These are phyloP conservation scores for Eragrostis nindensis DNA, from an alignment of 176 grass and related monocot species.

Conservation along the genomic window DNA sequence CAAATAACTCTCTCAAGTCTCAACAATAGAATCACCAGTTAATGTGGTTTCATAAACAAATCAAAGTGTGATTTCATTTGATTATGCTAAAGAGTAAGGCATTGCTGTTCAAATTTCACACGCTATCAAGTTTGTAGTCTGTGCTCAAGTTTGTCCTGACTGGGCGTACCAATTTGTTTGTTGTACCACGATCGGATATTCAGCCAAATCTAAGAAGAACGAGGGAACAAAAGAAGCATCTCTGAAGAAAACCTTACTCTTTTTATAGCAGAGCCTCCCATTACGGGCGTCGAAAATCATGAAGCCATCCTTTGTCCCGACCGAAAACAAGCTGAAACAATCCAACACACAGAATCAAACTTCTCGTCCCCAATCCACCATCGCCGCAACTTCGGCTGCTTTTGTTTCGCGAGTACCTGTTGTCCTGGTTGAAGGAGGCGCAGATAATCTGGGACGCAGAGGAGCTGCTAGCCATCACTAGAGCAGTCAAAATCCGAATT, in stretches of 20 bases:
- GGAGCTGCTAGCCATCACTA: constrained; percentile 75
- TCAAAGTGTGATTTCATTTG: not conserved
- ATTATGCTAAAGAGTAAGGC: not conserved
- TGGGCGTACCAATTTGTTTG: not conserved
- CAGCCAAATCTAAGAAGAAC: not conserved
- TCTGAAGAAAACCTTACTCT: constrained; percentile 46
- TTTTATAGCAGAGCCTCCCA: constrained; percentile 72
- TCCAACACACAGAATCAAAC: not conserved
- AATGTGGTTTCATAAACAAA: not conserved
- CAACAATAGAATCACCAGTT: not conserved
- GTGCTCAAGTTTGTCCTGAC: not conserved
- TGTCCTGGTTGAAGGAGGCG: constrained; percentile 94
- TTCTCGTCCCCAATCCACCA: not conserved
- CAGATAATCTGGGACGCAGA: constrained; percentile 63
- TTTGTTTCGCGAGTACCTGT: constrained; percentile 51
- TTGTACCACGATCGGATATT: not conserved
- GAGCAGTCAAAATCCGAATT: not conserved
- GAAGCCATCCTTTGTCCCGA: constrained; percentile 85
- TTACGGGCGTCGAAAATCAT: constrained; percentile 80
- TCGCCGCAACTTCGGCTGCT: not conserved
- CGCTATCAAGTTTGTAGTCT: not conserved
- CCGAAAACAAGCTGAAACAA: constrained; percentile 70
- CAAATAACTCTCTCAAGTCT: not conserved
- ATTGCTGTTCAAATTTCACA: not conserved
- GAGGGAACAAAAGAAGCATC: not conserved